Evolutionary conservation across 148 eudicot species (phyloP).

Genomic region (Amaranthus palmeri): DNA sequence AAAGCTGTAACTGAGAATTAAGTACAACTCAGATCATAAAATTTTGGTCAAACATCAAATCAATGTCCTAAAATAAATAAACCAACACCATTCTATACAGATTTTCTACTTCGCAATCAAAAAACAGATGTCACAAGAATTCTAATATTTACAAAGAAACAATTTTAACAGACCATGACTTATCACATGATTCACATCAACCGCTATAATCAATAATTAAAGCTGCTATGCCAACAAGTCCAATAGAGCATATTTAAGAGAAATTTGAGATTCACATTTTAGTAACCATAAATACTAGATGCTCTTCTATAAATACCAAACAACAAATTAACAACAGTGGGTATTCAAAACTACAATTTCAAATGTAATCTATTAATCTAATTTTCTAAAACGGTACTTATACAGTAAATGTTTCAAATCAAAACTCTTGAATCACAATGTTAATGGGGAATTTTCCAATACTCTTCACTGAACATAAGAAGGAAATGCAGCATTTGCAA

Average conservation of each 20-base stretch:
- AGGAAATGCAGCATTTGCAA: too few species aligned
- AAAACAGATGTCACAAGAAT: not conserved
- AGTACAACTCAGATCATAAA: slow-evolving; percentile 30
- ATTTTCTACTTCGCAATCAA: not conserved
- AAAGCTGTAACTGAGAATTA: slow-evolving; percentile 56
- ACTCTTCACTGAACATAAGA: too few species aligned
- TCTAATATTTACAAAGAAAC: not conserved
- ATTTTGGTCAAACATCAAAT: not conserved
- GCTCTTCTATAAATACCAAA: not conserved
- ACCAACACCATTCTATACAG: not conserved
- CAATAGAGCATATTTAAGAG: not conserved
- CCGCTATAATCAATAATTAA: not conserved
- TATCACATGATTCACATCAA: not conserved
- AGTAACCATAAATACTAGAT: not conserved
- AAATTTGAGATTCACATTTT: not conserved
- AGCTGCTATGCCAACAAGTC: not conserved
- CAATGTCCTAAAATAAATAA: not conserved
- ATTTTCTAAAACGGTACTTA: too few species aligned
- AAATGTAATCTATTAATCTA: not conserved
- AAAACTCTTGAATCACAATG: too few species aligned
- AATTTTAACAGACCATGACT: not conserved
- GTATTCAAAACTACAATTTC: not conserved
- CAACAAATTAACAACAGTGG: not conserved
- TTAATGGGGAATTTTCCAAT: too few species aligned
- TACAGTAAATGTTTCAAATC: too few species aligned